Conservation (phyloP, 2,329 filamentous ascomycete species). For the Erysiphe pulchra region DNA sequence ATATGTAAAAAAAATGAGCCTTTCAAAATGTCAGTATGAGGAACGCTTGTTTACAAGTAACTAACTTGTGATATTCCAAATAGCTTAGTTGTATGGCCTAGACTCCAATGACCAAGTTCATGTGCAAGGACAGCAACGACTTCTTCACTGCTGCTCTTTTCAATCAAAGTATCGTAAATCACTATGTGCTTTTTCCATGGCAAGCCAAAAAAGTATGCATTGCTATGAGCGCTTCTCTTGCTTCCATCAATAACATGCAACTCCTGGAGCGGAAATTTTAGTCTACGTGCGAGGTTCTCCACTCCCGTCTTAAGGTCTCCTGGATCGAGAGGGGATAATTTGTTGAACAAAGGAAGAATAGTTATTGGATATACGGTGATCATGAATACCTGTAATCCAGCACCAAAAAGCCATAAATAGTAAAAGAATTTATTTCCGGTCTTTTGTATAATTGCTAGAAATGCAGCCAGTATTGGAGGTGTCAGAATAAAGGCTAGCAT, state of each 20-base stretch:
- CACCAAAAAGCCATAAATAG: slow-evolving; percentile 85
- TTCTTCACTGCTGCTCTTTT: slow-evolving; percentile 78
- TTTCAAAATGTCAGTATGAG: slow-evolving; percentile 15
- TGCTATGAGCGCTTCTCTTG: slow-evolving; percentile 70
- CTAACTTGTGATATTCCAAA: slow-evolving; percentile 62
- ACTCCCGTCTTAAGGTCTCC: slow-evolving; percentile 73
- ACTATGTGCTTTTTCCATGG: slow-evolving; percentile 99
- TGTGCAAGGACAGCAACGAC: slow-evolving; percentile 88
- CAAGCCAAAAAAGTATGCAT: slow-evolving; percentile 88
- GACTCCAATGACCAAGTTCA: slow-evolving; percentile 90
- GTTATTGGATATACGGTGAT: slow-evolving; percentile 39
- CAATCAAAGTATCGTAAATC: slow-evolving; percentile 91
- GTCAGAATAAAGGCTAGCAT: slow-evolving; percentile 55
- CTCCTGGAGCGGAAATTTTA: slow-evolving; percentile 80
- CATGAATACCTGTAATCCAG: slow-evolving; percentile 73
- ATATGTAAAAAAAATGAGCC: slow-evolving; percentile 90
- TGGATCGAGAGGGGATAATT: slow-evolving; percentile 40
- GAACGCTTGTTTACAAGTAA: background rate
- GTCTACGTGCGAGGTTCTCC: slow-evolving; percentile 54
- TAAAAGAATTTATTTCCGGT: slow-evolving; percentile 93
- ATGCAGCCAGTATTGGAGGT: slow-evolving; percentile 70
- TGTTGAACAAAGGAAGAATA: slow-evolving; percentile 1
- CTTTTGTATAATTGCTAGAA: slow-evolving; percentile 81
- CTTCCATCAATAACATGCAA: slow-evolving; percentile 87
- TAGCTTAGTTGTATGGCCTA: slow-evolving; percentile 80